phyloP scores from a whole-genome alignment of 2,329 filamentous ascomycete genomes.

The Lecanicillium sp. region DNA sequence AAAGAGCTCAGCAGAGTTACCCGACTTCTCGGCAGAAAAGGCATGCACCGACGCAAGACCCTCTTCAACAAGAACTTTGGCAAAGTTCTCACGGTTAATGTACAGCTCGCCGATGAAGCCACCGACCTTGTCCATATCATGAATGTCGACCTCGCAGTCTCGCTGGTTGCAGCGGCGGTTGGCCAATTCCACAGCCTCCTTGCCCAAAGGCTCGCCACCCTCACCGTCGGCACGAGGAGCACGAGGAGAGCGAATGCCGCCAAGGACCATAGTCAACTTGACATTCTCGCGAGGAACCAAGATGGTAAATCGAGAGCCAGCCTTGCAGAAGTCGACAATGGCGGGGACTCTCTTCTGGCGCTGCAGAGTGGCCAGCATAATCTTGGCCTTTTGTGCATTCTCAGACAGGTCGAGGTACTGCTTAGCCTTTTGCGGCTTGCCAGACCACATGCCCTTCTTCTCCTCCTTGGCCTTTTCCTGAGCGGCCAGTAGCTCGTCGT shows the following conservation, averaged over 20 bases:
- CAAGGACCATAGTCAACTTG: slow-evolving; percentile 91
- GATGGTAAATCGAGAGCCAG: slow-evolving; percentile 89
- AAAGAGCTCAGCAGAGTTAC: slow-evolving; percentile 79
- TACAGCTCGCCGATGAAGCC: slow-evolving; percentile 95
- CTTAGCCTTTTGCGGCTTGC: slow-evolving; percentile 76
- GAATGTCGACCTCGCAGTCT: slow-evolving; percentile 91
- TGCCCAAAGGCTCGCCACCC: slow-evolving; percentile 86
- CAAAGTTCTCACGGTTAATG: slow-evolving; percentile 91
- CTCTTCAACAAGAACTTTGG: slow-evolving; percentile 87
- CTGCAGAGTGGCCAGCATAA: slow-evolving; percentile 79
- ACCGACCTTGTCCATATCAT: slow-evolving; percentile 91
- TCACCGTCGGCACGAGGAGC: slow-evolving; percentile 68
- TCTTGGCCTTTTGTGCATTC: slow-evolving; percentile 88
- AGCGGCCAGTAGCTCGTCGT: slow-evolving; percentile 76
- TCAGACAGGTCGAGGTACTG: slow-evolving; percentile 87
- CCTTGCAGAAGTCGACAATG: slow-evolving; percentile 94
- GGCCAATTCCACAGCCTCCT: slow-evolving; percentile 88
- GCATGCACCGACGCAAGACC: slow-evolving; percentile 86
- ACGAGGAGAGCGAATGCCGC: slow-evolving; percentile 82
- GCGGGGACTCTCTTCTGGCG: slow-evolving; percentile 89
- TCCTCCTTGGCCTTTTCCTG: slow-evolving; percentile 79
- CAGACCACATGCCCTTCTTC: slow-evolving; percentile 90
- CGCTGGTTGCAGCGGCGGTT: slow-evolving; percentile 84
- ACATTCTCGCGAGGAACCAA: slow-evolving; percentile 86
- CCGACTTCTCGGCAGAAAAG: slow-evolving; percentile 93